Conservation (phyloP, 1,284 basidiomycete genomes). For the Tilletia caries region DNA sequence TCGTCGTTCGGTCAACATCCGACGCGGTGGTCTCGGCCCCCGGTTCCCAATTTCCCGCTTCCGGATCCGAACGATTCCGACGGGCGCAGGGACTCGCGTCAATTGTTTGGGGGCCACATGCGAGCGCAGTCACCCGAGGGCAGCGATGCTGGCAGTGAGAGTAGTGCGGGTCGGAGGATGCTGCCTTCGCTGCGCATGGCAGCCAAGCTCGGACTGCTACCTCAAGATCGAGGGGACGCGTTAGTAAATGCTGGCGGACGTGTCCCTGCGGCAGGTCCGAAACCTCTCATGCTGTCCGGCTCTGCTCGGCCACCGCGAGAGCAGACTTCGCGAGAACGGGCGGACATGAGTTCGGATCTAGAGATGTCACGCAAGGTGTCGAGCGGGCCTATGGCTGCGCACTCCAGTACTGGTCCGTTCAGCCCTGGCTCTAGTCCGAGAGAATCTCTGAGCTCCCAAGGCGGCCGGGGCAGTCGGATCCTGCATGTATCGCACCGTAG, state of each 20-base stretch:
- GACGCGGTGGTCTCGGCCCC: slow-evolving; percentile 36
- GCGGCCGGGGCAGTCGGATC: neutral
- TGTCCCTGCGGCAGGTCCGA: slow-evolving; percentile 30
- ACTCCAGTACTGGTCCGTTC: slow-evolving; percentile 23
- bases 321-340: slow-evolving; percentile 21
- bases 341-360: slow-evolving; percentile 20
- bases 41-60: slow-evolving; percentile 42
- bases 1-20: slow-evolving; percentile 31
- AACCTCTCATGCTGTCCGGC: slow-evolving; percentile 33
- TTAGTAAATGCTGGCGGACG: too few species aligned
- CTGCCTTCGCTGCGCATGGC: slow-evolving; percentile 35
- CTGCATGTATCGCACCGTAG: neutral
- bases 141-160: slow-evolving; percentile 29
- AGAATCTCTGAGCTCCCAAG: neutral
- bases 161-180: slow-evolving; percentile 19
- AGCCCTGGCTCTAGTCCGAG: neutral
- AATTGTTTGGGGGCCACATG: neutral
- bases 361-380: slow-evolving; percentile 37
- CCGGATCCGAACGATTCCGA: slow-evolving; percentile 31
- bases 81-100: slow-evolving; percentile 24
- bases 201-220: slow-evolving; percentile 30
- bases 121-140: slow-evolving; percentile 21
- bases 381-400: slow-evolving; percentile 38
- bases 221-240: slow-evolving; percentile 23
- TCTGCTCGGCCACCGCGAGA: slow-evolving; percentile 41